Base-by-base conservation (phyloP, 192 early-diverging fungal genomes). In the Coemansia sp. region DNA sequence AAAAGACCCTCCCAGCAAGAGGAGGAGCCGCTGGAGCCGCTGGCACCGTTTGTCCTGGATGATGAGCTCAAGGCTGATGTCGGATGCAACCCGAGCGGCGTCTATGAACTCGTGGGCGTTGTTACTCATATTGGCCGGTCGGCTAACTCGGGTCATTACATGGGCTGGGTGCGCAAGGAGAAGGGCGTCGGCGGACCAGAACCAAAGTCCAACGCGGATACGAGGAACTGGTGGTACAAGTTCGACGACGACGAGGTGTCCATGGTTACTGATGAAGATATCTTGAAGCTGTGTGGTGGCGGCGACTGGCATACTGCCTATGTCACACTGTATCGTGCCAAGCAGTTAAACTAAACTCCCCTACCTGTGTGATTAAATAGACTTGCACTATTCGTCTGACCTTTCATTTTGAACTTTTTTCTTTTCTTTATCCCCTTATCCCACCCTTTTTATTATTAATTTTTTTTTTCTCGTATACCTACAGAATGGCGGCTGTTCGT, bases 161-260 rank as follows among this genome's bases (percentile, higher is more conserved):
- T 99, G 74, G 96, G 89, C 18, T 99, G 97, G 97, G 91, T 92
- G 4, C 92, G 92, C 69, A 92, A 92, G 69, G 88, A 84, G 2
- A 90, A 87, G 53, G 72, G 75, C 20, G 77, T 84, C 22, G 68
- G 83, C 41, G 74, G 80, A 2, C 68, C 79, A 10, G 77, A 78
- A 80, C 91, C 74, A 63, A 86, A 62, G 6, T 63, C 60, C n/a
- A 65, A 44, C 12, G 68, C 78, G 3, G 82, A 80, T 22, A 76
- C 76, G 6, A 71, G 70, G 71, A 74, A 80, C 69, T 94, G 92
- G 92, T 94, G 92, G 92, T 85, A 89, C 85, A 95, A 97, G 72
- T 98, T 93, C 78, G 95, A 99, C 72, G 97, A 99, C 75, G 96
- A 99, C 55, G 89, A 94, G 36, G 97, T 99, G 13, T 92, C 93